Evolutionary conservation across 1,284 basidiomycete species (phyloP).

Genomic region (Cerioporus squamosus): DNA sequence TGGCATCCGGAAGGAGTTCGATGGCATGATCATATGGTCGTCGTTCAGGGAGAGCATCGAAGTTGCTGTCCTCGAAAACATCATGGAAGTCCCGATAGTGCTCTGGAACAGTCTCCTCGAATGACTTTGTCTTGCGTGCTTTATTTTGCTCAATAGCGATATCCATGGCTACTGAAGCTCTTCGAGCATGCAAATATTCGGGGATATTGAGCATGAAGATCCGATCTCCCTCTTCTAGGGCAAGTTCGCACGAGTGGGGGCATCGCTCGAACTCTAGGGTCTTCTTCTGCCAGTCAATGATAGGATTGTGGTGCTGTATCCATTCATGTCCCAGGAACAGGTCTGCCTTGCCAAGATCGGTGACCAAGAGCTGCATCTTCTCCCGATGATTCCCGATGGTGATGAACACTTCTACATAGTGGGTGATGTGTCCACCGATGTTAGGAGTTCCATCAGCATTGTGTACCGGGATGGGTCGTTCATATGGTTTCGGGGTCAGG

Average conservation of each 20-base stretch:
- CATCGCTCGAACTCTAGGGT: constrained; percentile 23
- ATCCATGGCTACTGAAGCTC: background rate
- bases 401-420: background rate
- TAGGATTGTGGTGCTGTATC: background rate
- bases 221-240: background rate
- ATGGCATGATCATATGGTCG: too few species aligned
- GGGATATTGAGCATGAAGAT: background rate
- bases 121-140: background rate
- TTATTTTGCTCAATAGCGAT: background rate
- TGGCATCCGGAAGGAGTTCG: too few species aligned
- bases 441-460: constrained; percentile 12
- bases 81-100: too few species aligned
- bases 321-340: background rate
- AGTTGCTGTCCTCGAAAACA: too few species aligned
- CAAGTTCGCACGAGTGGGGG: background rate
- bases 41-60: too few species aligned
- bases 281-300: constrained; percentile 16
- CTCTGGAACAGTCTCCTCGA: too few species aligned
- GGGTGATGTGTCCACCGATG: background rate
- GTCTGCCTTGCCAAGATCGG: background rate
- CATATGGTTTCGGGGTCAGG: constrained; percentile 14
- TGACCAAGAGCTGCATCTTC: background rate
- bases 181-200: background rate
- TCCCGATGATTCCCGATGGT: background rate
- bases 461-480: constrained; percentile 21